Evolutionary conservation across 2,329 filamentous ascomycete species (phyloP).

Genomic region (Fusarium gaditjirri): DNA sequence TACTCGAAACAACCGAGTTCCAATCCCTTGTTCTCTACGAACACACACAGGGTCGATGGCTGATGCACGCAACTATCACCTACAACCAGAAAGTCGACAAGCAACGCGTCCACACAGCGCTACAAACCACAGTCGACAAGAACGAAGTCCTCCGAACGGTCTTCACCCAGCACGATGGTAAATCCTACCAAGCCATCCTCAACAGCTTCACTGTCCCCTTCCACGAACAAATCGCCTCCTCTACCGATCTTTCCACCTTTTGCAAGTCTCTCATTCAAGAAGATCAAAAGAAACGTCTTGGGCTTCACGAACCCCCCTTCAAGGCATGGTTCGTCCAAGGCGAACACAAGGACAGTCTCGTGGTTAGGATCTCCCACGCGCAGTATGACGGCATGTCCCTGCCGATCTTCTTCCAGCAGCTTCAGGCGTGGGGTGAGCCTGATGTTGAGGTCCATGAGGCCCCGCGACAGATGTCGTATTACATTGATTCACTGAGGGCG

Average conservation of each 20-base stretch:
- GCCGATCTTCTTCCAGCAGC: background rate
- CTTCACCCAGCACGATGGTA: background rate
- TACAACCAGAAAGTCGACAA: background rate
- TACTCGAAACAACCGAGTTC: background rate
- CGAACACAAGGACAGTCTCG: background rate
- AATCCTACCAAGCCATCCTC: background rate
- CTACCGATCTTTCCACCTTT: background rate
- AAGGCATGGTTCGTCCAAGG: background rate
- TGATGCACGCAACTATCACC: background rate
- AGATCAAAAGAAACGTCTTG: background rate
- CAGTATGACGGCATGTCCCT: background rate
- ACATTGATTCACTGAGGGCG: background rate
- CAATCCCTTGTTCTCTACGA: background rate
- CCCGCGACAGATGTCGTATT: background rate
- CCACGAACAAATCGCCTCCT: background rate
- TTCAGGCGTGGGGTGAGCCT: background rate
- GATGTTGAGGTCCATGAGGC: background rate
- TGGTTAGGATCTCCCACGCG: background rate
- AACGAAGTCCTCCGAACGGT: background rate
- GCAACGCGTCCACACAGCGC: background rate
- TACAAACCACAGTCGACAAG: background rate
- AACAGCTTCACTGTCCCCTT: background rate
- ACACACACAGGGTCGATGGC: background rate
- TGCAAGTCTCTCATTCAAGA: background rate
- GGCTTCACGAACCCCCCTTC: background rate